Evolutionary conservation across 176 grass and related monocot species (phyloP), one percentile per base, ranked within the genome.

Genomic region (Puccinellia tenuiflora): DNA sequence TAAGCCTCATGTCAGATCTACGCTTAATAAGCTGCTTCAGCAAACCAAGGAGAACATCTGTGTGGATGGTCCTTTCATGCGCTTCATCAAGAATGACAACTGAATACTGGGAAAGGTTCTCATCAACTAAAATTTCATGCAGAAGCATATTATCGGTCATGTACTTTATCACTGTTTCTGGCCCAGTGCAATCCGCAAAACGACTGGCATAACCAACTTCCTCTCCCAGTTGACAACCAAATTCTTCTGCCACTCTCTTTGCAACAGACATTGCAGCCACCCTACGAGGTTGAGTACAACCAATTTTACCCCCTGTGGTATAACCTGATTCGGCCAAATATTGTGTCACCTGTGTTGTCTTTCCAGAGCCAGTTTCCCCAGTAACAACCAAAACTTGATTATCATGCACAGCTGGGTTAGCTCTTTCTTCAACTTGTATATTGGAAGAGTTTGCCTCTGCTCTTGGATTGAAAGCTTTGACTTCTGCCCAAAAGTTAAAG

Each of bases 101-200:
- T 9, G 95, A 98, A 85, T 98, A 98, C 59, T 92, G 89, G 2
- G 92, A 94, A 37, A 98, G 88, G 75, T 86, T 93, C 85, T 94
- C 92, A 85, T 98, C 95, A 13, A 98, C 85, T 69, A 98, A 87
- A 91, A 98, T 98, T 88, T 98, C 95, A 79, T 85, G 89, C 46
- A 98, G 64, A 86, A 98, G 95, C 95, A 95, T 95, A 73, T 92
- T 92, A 68, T 98, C 95, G 31, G 95, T 98, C 95, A 98, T 95
- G 81, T 98, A 98, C 67, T 98, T 98, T 68, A 98, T 95, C 37
- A 98, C 92, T 3, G 95, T 98, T 24, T 98, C 92, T 47, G 95
- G 92, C 3, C 95, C 90, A 31, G 95, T 98, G 73, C 92, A 91
- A 68, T 95, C 95, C 77, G 95, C 95, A 85, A 98, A 98, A 45